Base-by-base conservation (phyloP, 805 yeast species). In the Wickerhamomyces bisporus region DNA sequence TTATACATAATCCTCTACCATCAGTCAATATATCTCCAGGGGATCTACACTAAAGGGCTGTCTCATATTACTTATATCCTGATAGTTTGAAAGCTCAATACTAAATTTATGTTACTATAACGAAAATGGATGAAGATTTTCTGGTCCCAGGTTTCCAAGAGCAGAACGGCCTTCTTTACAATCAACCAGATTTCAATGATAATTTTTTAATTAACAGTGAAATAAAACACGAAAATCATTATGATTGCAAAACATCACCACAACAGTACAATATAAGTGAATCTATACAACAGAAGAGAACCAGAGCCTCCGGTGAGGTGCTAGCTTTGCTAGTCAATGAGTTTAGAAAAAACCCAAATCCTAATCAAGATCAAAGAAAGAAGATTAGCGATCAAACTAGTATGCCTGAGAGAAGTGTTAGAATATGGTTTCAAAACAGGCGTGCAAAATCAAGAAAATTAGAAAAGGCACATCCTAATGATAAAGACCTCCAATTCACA, bases 391-490 rank as follows among this genome's bases (percentile, higher is more conserved):
- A 72, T 2, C 70, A 71, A 43, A 84, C 94, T 2, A 84, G 81
- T 15, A 81, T 87, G 85, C 76, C 88, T 12, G 96, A 88, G 50
- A 74, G 93, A 44, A 86, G 89, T 12, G 95, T 88, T 3, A 71
- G 95, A 39, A 88, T 88, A 30, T 88, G 96, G 96, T 88, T 86
- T 53, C 97, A 88, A 59, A 87, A 87, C 57, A 67, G 89, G 50
- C 65, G 97, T 45, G 93, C 93, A 16, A 85, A 84, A 56, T 70
- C 78, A 31, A 70, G 88, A 52, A 83, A 83, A 59, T 60, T 74
- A 51, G 84, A 79, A 49, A 70, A 79, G 40, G 61, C 71, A 57
- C 61, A 53, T 27, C 52, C 49, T 6, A 38, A 44, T 12, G 52
- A 46, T 10, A 45, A 42, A 20, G 48, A 47, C 5, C 49, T 53